Percentiles rank a stretch among this genome's conserved stretches.
phyloP scores from a whole-genome alignment of 108 stramenopile species.

The Seminavis robusta region DNA sequence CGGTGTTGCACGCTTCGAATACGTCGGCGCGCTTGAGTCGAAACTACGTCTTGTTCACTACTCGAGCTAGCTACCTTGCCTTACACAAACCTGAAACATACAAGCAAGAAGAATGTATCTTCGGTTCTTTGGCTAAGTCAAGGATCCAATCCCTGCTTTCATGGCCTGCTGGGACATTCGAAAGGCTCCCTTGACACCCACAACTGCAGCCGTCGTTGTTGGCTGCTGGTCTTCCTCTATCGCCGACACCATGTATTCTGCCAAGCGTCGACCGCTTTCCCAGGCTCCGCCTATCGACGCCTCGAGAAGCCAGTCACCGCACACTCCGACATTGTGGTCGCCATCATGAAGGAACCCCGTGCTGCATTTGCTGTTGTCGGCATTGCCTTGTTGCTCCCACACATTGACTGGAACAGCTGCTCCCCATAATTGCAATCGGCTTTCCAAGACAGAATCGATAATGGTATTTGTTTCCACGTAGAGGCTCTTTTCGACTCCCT shows the following conservation, averaged over 20 bases:
- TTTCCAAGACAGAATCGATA: constrained; percentile 23
- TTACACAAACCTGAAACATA: no score
- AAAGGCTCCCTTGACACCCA: neutral
- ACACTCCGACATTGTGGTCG: constrained; percentile 58
- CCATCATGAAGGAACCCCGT: constrained; percentile 75
- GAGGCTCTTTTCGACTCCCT: constrained; percentile 46
- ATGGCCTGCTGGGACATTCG: neutral
- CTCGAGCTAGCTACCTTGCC: no score
- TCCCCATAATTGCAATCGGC: constrained; percentile 83
- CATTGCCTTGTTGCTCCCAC: constrained; percentile 35
- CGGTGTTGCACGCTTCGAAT: no score
- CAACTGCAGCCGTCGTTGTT: neutral
- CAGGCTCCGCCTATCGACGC: constrained; percentile 78
- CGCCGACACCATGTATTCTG: constrained; percentile 29
- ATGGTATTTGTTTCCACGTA: neutral
- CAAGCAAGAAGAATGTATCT: no score
- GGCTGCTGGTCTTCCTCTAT: neutral
- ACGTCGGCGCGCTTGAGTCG: no score
- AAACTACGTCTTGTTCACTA: no score
- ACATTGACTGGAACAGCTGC: constrained; percentile 84
- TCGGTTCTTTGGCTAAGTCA: neutral
- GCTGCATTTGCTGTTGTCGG: constrained; percentile 2
- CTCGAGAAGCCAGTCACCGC: constrained; percentile 84
- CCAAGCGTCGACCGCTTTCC: constrained; percentile 74
- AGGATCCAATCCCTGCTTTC: neutral